phyloP scores from a whole-genome alignment of 768 basidiomycete species.

The Russula sp. region DNA sequence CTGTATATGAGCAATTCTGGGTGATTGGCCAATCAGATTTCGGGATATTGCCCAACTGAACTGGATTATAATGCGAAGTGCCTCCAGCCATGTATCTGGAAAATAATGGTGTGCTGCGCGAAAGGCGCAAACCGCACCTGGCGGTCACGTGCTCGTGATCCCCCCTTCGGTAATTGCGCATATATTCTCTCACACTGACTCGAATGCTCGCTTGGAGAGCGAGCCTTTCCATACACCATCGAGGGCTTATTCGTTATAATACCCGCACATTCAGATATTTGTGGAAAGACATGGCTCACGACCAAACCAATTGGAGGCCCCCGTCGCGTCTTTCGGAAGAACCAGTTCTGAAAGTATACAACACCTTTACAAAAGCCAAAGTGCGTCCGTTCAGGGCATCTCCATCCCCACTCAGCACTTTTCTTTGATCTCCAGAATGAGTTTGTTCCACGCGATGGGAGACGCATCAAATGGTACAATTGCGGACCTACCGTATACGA shows the following conservation, averaged over 20 bases:
- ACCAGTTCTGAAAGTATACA: conserved; percentile 78
- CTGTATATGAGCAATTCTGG: too few relatives aligned
- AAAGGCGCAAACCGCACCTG: neutral
- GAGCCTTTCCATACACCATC: neutral
- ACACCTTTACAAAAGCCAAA: conserved; percentile 88
- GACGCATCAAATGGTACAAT: conserved; percentile 95
- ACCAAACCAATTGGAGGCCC: conserved; percentile 50
- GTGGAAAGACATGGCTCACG: conserved; percentile 40
- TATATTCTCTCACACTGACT: neutral
- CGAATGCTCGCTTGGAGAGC: conserved; percentile 4
- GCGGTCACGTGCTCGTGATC: neutral
- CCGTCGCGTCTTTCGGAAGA: conserved; percentile 43
- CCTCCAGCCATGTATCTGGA: neutral
- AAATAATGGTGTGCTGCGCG: neutral
- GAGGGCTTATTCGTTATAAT: neutral
- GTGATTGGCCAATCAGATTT: too few relatives aligned
- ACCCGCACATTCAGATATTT: neutral
- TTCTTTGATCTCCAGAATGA: conserved; percentile 47
- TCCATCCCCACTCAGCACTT: neutral
- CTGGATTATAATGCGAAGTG: too few relatives aligned
- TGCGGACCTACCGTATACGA: conserved; percentile 99
- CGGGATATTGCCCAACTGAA: neutral
- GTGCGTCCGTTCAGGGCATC: conserved; percentile 34
- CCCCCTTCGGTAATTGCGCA: neutral
- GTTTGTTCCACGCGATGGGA: conserved; percentile 61